Conservation (phyloP, 441 rosid species). For the Erodium texanum region DNA sequence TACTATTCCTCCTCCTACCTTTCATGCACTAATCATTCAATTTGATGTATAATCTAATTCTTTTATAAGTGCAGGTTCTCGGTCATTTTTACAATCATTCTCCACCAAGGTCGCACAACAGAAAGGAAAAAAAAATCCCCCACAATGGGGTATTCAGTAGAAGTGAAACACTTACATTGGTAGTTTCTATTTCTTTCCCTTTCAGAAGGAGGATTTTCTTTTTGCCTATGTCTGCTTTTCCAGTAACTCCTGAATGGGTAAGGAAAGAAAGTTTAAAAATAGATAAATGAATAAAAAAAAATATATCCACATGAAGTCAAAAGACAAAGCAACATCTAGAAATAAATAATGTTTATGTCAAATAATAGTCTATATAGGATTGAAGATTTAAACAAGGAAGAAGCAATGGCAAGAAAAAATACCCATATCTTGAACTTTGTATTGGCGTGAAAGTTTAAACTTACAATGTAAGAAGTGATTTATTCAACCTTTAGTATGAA, state of each 20-base stretch:
- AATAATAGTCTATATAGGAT: not conserved
- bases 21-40: not conserved
- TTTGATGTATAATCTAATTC: not conserved
- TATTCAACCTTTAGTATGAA: not conserved
- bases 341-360: not conserved
- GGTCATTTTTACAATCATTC: not conserved
- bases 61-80: not conserved
- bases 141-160: not conserved
- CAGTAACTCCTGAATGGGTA: constrained; percentile 38
- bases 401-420: not conserved
- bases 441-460: not conserved
- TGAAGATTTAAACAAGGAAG: not conserved
- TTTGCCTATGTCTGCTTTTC: constrained; percentile 48
- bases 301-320: not conserved
- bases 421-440: not conserved
- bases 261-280: not conserved
- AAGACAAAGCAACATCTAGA: not conserved
- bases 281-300: not conserved
- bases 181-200: constrained; percentile 43
- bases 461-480: not conserved
- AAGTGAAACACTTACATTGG: constrained; percentile 35
- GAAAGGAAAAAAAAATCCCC: not conserved
- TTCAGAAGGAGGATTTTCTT: constrained; percentile 46
- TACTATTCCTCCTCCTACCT: not conserved
- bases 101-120: not conserved